Evolutionary conservation across 306 rosid species (phyloP).

Genomic region (Casuarina cunninghamiana): DNA sequence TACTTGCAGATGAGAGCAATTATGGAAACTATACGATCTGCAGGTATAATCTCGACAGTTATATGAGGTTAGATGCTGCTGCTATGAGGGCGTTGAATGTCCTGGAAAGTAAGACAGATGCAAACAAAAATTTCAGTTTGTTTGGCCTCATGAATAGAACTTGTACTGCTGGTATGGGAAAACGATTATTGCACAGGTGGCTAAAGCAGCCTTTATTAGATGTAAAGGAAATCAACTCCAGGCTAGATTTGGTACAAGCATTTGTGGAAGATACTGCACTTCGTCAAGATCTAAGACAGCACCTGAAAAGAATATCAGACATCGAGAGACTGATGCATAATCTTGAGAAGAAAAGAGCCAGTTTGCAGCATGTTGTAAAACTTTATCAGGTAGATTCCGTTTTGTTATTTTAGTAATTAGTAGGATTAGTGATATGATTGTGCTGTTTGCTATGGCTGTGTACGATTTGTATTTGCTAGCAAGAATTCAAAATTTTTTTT

Average conservation of each 20-base stretch:
- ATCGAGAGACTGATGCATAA: slow-evolving; percentile 74
- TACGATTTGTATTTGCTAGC: slow-evolving; percentile 23
- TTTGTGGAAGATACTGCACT: slow-evolving; percentile 88
- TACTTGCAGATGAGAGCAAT: slow-evolving; percentile 89
- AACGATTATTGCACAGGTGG: slow-evolving; percentile 89
- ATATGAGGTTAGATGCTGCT: slow-evolving; percentile 94
- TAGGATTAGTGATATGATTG: slow-evolving; percentile 6
- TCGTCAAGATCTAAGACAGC: slow-evolving; percentile 85
- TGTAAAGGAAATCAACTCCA: slow-evolving; percentile 69
- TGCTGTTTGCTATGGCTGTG: slow-evolving; percentile 21
- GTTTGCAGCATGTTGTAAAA: slow-evolving; percentile 87
- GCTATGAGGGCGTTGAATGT: slow-evolving; percentile 93
- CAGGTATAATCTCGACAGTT: slow-evolving; percentile 73
- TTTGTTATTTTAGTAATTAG: slow-evolving; percentile 3
- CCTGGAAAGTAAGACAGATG: slow-evolving; percentile 89
- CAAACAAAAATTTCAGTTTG: slow-evolving; percentile 94
- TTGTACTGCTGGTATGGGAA: slow-evolving; percentile 99
- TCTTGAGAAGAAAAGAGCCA: slow-evolving; percentile 82
- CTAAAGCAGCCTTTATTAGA: slow-evolving; percentile 90
- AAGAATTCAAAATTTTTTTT: neutral
- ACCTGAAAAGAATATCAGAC: slow-evolving; percentile 88
- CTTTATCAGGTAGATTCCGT: slow-evolving; percentile 76
- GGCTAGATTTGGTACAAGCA: slow-evolving; percentile 88
- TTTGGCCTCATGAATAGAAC: slow-evolving; percentile 96
- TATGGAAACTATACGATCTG: slow-evolving; percentile 75